Evolutionary conservation across 2,329 filamentous ascomycete species (phyloP), one percentile per base, ranked within the genome.

Genomic region (Trichoderma oligosporum): DNA sequence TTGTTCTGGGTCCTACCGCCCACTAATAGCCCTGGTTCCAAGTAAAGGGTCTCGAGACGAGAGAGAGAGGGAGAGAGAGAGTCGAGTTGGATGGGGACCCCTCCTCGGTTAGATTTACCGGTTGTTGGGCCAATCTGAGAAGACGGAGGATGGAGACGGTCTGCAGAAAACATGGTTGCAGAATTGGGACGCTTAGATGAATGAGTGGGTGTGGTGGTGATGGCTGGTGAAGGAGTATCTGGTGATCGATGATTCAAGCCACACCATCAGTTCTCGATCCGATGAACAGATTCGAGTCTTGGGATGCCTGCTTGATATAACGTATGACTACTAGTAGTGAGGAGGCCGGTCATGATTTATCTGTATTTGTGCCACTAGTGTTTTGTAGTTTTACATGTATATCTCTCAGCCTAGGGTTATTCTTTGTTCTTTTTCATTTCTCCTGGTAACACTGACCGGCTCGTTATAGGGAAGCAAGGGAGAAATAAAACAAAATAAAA

Each of bases 71-170:
- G n/a, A n/a, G n/a, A n/a, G n/a, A n/a, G n/a, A n/a, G n/a, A n/a
- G n/a, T n/a, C n/a, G n/a, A n/a, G n/a, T n/a, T n/a, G n/a, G n/a
- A n/a, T n/a, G n/a, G n/a, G n/a, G n/a, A n/a, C n/a, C n/a, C n/a
- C n/a, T n/a, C 49, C 39, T 54, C 49, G 49, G 49, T 42, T 54
- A 54, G 20, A 29, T 36, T 44, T 44, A 27, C 49, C 49, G 49
- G 49, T 29, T 29, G 49, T 29, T 45, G 39, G 29, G 18, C 49
- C 38, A 35, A 39, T 29, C 35, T 4, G 47, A 22, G 9, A 51
- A 14, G 3, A 41, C 14, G 36, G 18, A 7, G 18, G 31, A 52
- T 24, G 36, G 22, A 27, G 45, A 24, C 7, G n/a, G n/a, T n/a
- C n/a, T n/a, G n/a, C n/a, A n/a, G n/a, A n/a, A n/a, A n/a, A n/a